phyloP scores from a whole-genome alignment of 495 filamentous ascomycete genomes.

The Schizothecium vesticola region DNA sequence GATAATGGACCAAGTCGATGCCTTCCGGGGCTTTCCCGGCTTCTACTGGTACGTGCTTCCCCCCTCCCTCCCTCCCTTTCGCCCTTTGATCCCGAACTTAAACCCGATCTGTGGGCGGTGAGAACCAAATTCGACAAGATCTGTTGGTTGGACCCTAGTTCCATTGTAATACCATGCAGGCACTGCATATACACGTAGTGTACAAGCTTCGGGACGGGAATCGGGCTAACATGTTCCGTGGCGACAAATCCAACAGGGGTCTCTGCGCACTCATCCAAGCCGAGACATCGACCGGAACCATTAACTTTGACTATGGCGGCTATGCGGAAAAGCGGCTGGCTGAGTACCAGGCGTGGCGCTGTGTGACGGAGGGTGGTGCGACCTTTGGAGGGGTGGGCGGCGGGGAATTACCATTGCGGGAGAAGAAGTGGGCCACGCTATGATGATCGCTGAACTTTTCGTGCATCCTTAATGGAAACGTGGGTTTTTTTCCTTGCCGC shows the following conservation, averaged over 20 bases:
- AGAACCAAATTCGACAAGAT: no score
- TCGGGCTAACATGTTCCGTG: neutral
- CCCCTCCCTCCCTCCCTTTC: no score
- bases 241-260: neutral
- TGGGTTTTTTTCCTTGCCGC: no score
- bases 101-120: no score
- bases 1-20: neutral
- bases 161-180: no score
- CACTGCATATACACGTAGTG: no score
- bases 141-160: no score
- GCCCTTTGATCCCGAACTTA: no score
- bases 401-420: neutral
- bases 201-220: no score
- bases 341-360: neutral
- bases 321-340: constrained; percentile 1
- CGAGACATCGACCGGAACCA: neutral
- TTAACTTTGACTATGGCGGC: neutral
- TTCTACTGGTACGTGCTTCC: constrained; percentile 1
- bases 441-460: no score
- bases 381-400: neutral
- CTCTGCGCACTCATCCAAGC: neutral
- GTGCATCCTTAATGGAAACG: no score
- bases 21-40: neutral
- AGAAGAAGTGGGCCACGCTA: neutral
- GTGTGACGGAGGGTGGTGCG: neutral